Base-by-base conservation (phyloP, 2,329 filamentous ascomycete species). In the Myotisia sp. region DNA sequence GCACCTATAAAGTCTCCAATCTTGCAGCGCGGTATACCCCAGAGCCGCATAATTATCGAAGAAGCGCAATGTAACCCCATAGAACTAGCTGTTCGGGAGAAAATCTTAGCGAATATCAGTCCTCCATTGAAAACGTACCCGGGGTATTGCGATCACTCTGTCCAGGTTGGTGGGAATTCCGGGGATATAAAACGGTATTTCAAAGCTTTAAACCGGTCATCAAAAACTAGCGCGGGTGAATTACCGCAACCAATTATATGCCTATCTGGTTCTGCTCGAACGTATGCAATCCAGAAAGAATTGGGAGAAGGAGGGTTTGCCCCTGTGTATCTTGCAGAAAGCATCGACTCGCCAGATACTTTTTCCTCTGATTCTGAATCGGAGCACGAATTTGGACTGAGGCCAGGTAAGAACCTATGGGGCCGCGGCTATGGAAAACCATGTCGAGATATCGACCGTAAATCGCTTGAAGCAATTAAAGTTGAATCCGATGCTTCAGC, bases 251-350 rank as follows among this genome's bases (percentile, higher is more conserved):
- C 82, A 0, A 63, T 70, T 3, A 65, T 95, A 14, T 64, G 72
- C 26, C 81, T 94, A 40, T 66, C 72, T 0, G 73, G 73, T 24
- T 67, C 71, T 2, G 60, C 69, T 14, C 66, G 75, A 24, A 70
- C 68, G 26, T 98, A 94, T 55, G 78, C 73, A 1, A 59, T 95
- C 37, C 83, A 79, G 50, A 74, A 78, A 32, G 85, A 95, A 53
- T 73, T 98, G 8, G 90, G 90, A 1, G 82, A 85, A 18, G 90
- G 90, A 6, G 90, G 90, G 1, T 98, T 92, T 57, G 90, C 87
- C 0, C 87, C 90, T 0, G 90, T 98, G 2, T 98, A 94, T 52
- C 71, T 98, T 0, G 78, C 86, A 5, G 83, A 93, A 50, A 73
- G 69, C 45, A 79, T 78, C 46, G 69, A 73, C n/a, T 60, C 61